These are phyloP conservation scores for Globisporangium perplexum DNA, from an alignment of 352 stramenopile species.

Conservation along the genomic window DNA sequence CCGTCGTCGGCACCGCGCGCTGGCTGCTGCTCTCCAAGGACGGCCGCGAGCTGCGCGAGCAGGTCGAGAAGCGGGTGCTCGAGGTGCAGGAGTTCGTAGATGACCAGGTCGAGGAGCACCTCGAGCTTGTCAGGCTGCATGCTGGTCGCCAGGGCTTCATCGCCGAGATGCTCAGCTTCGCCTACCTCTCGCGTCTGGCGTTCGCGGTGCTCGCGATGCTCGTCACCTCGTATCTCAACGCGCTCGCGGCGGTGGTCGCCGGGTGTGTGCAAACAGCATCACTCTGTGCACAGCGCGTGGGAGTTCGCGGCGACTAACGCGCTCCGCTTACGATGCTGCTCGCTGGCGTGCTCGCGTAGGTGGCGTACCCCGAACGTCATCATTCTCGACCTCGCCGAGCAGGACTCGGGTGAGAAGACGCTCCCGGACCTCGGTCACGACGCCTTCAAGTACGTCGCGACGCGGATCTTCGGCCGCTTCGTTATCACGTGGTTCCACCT, in stretches of 20 bases:
- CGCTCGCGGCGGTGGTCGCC: constrained; percentile 70
- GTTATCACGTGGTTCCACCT: constrained; percentile 86
- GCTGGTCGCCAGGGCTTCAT: constrained; percentile 77
- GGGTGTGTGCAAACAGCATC: constrained; percentile 25
- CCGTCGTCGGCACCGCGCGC: constrained; percentile 43
- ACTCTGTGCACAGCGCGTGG: neutral
- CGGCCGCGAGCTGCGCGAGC: constrained; percentile 40
- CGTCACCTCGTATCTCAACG: constrained; percentile 80
- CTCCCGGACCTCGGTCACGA: constrained; percentile 82
- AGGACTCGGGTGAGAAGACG: constrained; percentile 64
- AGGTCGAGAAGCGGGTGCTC: constrained; percentile 68
- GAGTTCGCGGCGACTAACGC: neutral
- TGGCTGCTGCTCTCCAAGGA: constrained; percentile 29
- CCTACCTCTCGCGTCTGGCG: constrained; percentile 75
- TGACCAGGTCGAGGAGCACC: constrained; percentile 57
- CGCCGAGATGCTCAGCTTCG: constrained; percentile 83
- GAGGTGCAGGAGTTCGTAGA: constrained; percentile 74
- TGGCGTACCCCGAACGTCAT: constrained; percentile 84
- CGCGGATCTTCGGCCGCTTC: constrained; percentile 75
- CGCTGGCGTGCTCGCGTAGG: constrained; percentile 10
- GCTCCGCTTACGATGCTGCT: neutral
- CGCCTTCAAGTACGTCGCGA: constrained; percentile 84
- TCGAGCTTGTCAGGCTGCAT: constrained; percentile 63
- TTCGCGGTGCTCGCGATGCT: constrained; percentile 78
- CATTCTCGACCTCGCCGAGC: constrained; percentile 56